Evolutionary conservation across 1,284 basidiomycete genomes (phyloP), one percentile per base, ranked within the genome.

Genomic region (Marasmius oreades): DNA sequence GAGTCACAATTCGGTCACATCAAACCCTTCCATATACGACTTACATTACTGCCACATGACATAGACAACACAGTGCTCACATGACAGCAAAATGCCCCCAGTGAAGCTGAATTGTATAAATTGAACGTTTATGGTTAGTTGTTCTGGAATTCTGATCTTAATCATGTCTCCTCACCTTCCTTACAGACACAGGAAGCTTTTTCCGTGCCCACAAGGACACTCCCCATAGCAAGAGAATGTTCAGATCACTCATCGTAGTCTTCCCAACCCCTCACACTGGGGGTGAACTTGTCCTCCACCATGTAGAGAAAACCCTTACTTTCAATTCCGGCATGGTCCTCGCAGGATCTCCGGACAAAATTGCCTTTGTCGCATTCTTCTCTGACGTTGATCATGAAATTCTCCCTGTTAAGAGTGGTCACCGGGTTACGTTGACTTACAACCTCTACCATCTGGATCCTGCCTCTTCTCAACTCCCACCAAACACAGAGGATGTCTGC

Each of bases 301-400:
- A 56, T 24, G 36, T n/a, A 1, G 43, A 31, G 7, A 22, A 20
- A 22, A 51, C 23, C 24, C 24, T n/a, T 12, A 42, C 39, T 18
- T 37, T 56, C 26, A 10, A 54, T 20, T 53, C 51, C 26, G 28
- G 28, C 28, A 31, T 10, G 5, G 28, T 31, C 10, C 28, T 31
- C 5, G 28, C 28, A 4, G 22, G 16, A 2, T 24, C 28, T 14
- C 5, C 36, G 5, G 16, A 8, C 14, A 36, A 50, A 33, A 51
- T 61, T 28, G 59, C 36, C 5, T 61, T 55, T 39, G 37, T 48
- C 23, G 55, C 59, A 4, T 61, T 61, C 33, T 61, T 36, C 36
- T 47, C 55, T 10, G 66, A 71, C 53, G 66, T 66, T 52, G 65
- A 68, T 48, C 67, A 71, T 59, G 68, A 72, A 55, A 66, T 72